A percentile compares a stretch with the other conserved stretches of the same genome.
Evolutionary conservation across 495 filamentous ascomycete genomes (phyloP).

Genomic region (Astrothelium subdiscretum): DNA sequence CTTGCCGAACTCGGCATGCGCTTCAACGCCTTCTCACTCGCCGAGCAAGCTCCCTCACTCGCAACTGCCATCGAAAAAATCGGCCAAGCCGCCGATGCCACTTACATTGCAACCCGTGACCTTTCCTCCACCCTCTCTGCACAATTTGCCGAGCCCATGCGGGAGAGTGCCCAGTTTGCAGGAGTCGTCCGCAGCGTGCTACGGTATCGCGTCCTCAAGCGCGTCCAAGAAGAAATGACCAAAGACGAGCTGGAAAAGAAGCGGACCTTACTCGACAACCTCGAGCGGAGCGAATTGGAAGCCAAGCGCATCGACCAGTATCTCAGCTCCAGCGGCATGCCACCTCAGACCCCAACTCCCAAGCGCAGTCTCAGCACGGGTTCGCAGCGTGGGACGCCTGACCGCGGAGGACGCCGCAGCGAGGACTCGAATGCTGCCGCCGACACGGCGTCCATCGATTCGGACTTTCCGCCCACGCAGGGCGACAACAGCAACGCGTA

Average conservation of each 20-base stretch:
- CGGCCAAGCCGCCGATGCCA: constrained; percentile 89
- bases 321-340: constrained; percentile 55
- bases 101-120: constrained; percentile 92
- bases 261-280: constrained; percentile 58
- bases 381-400: constrained; percentile 29
- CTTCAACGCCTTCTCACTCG: constrained; percentile 94
- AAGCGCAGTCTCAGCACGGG: constrained; percentile 50
- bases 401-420: constrained; percentile 11
- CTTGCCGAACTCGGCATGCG: constrained; percentile 83
- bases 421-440: constrained; percentile 35
- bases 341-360: constrained; percentile 22
- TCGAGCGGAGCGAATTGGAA: constrained; percentile 83
- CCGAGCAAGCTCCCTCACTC: constrained; percentile 75
- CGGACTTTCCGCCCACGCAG: constrained; percentile 87
- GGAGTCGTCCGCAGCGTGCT: constrained; percentile 83
- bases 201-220: constrained; percentile 78
- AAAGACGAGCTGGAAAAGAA: constrained; percentile 81
- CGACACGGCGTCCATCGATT: constrained; percentile 77
- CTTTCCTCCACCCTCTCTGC: constrained; percentile 71
- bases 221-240: constrained; percentile 95
- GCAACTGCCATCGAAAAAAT: constrained; percentile 90
- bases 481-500: constrained; percentile 42
- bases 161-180: constrained; percentile 93
- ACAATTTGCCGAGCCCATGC: constrained; percentile 91
- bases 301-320: constrained; percentile 88